Base-by-base conservation (phyloP, 352 stramenopile species). In the Globisporangium mamillatum region DNA sequence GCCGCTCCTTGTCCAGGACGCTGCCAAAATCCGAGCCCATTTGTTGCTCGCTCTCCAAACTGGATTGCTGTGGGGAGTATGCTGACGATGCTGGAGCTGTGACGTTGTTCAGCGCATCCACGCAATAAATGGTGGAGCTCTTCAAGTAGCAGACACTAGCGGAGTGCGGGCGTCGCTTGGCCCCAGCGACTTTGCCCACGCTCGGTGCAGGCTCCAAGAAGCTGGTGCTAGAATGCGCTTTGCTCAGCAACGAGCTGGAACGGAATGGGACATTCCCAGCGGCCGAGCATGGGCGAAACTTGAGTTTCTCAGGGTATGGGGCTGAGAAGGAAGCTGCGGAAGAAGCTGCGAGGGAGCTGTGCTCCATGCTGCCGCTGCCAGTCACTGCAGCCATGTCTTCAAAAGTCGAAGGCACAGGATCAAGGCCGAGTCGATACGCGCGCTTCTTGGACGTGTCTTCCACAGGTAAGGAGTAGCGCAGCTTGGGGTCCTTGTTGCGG, bases 41-140 rank as follows among this genome's bases (percentile, higher is more conserved):
- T 27, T 22, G 34, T 36, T 74, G 25, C 6, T 69, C 3, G 14
- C 55, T 4, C 18, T 59, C 4, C 14, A 60, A 20, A 44, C 29
- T 20, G 3, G 29, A 41, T 53, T 58, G 66, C 25, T 74, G 52
- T 27, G 6, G 3, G 4, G 2, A n/a, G n/a, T 4, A 22, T 53
- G 61, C 7, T 66, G 24, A 1, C 38, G 36, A 18, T 68, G 12
- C 29, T 41, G 27, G 27, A 16, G 29, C 8, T 32, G 4, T 32
- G 29, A 32, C 29, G 29, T 41, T 4, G 6, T 60, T 25, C 10
- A 7, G 48, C 6, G 55, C 52, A 1, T 67, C 77, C 58, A 87
- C 76, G 59, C 80, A 84, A 62, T 77, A 91, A 0, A 91, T 72
- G 4, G 82, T 91, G 16, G 82, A 82, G 59, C 78, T 70, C 32